Base-by-base conservation (phyloP, 2,329 filamentous ascomycete species). In the Fusarium keratoplasticum region DNA sequence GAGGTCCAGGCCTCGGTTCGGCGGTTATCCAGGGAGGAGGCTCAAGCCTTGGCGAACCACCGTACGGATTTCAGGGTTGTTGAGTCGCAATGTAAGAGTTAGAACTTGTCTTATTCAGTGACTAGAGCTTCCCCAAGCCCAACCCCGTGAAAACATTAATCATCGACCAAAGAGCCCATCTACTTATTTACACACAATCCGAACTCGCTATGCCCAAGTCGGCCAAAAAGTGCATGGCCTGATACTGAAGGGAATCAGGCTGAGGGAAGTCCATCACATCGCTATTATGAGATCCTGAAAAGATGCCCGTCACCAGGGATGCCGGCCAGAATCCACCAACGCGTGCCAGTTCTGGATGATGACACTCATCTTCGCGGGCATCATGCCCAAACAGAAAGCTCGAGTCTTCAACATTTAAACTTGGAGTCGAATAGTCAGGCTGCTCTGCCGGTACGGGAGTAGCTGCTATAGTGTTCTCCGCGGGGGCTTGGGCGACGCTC, bases 201-300 rank as follows among this genome's bases (percentile, higher is more conserved):
- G 64, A 47, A 14, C 7, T 50, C 1, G 59, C 64, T 25, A 71
- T 71, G 0, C 70, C 70, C 1, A 72, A 2, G 36, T 69, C 65
- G 0, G 70, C 70, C 2, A 72, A 29, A 22, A 72, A 72, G 20
- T 72, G 65, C 47, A 72, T 52, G 0, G 69, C 70, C 9, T 72
- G 70, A 14, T 72, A 72, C 27, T 72, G 69, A 1, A 55, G 36
- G 0, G 70, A 69, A 9, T 72, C 61, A 5, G 69, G 65, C 7
- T 72, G 69, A 8, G 70, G 69, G 1, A 72, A 72, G 11, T 72
- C 69, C 9, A 72, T 33, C 1, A n/a, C 20, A 1, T 57, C 50
- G 2, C 42, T 38, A 0, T 31, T 35, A 11, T 59, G 35, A 5
- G 25, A 25, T 0, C 29, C 44, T 0, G 69, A 72, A 5, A 72